Base-by-base conservation (phyloP, 75 land plant genomes). In the Sequoia sempervirens region DNA sequence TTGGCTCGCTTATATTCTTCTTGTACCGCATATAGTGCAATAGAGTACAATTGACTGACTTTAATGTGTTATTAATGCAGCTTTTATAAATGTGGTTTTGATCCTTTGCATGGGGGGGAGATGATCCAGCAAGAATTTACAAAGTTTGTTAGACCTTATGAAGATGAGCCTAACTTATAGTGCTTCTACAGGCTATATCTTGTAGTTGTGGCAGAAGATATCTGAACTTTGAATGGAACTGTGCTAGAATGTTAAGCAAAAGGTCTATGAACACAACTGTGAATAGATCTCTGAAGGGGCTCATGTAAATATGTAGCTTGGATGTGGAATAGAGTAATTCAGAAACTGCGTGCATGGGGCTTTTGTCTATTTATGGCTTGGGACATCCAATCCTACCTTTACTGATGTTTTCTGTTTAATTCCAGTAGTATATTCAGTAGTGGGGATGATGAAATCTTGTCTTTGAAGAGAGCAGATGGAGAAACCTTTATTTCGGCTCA, bases 21-120 rank as follows among this genome's bases (percentile, higher is more conserved):
- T 53, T 18, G 75, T 81, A 18, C 34, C 18, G 66, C 15, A 54
- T 81, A 15, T 81, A 15, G 82, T 50, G 75, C 82, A 56, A 6
- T 53, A 4, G 30, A 34, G 23, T 56, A 37, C 41, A 53, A 0
- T 38, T 56, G 26, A 11, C 15, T 32, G 36, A 70, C n/a, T 70
- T 40, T 13, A 81, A 68, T 4, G 38, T 52, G 28, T 43, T 40
- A 45, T 53, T 9, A 36, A 53, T 86, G 87, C 93, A 96, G 98
- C 84, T 96, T 93, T 84, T 96, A 95, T 80, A 84, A 91, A 70
- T 96, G 98, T 78, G 70, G 92, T 18, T 96, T 89, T 84, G 95
- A 96, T 87, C 93, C 97, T 37, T 80, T 83, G 18, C 85, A 69
- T 50, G 97, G 97, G 34, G 98, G 98, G 76, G 96, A 96, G 76